Evolutionary conservation across 257 asterid genomes (phyloP).

Genomic region (Penstemon barbatus): DNA sequence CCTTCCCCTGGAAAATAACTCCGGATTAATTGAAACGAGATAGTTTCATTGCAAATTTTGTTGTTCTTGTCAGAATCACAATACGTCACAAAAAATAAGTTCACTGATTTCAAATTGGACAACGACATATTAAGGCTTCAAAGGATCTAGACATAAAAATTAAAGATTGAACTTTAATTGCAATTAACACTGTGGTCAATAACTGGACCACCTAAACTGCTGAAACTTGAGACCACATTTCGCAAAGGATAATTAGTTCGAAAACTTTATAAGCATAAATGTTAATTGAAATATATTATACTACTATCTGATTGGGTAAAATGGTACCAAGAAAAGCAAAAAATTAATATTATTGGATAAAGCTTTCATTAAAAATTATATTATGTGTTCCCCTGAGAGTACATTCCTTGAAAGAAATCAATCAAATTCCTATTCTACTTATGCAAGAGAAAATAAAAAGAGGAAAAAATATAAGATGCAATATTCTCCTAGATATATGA

Average conservation of each 20-base stretch:
- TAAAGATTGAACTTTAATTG: slow-evolving; percentile 14
- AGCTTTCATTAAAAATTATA: slow-evolving; percentile 16
- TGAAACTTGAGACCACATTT: slow-evolving; percentile 21
- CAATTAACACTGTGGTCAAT: slow-evolving; percentile 17
- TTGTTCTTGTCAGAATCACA: no score
- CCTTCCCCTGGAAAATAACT: neutral
- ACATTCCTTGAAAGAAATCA: slow-evolving; percentile 22
- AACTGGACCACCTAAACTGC: slow-evolving; percentile 36
- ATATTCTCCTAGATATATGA: neutral
- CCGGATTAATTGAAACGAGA: neutral
- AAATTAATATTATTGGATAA: slow-evolving; percentile 2
- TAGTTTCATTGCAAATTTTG: neutral
- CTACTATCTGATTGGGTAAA: slow-evolving; percentile 29
- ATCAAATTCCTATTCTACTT: neutral
- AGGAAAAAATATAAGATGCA: no score
- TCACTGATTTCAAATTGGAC: slow-evolving; percentile 15
- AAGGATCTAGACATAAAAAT: neutral
- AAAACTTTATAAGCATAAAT: slow-evolving; percentile 25
- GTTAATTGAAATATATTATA: slow-evolving; percentile 15
- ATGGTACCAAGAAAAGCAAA: slow-evolving; percentile 1
- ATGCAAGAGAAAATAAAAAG: no score
- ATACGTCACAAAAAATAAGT: no score
- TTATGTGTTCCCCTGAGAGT: slow-evolving; percentile 26
- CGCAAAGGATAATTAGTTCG: slow-evolving; percentile 34
- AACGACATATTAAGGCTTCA: neutral